Percentiles rank a stretch among this genome's conserved stretches.
phyloP scores from a whole-genome alignment of 345 rosid species.

The Firmiana major region DNA sequence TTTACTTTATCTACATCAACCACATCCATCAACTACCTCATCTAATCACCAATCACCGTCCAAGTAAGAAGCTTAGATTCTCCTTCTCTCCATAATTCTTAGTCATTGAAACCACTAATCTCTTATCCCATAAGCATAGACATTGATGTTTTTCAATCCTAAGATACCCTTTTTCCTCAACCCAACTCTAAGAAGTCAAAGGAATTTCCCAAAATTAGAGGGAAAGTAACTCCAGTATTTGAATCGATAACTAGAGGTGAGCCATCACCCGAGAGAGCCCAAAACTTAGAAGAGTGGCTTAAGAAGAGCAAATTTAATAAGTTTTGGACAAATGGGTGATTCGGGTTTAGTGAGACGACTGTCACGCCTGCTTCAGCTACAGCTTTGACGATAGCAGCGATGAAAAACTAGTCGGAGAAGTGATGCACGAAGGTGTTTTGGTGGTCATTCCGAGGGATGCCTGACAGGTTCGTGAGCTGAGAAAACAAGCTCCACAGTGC shows the following conservation, averaged over 20 bases:
- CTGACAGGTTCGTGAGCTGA: conserved; percentile 40
- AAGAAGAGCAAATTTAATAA: conserved; percentile 38
- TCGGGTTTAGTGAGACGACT: conserved; percentile 34
- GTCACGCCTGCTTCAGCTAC: conserved; percentile 34
- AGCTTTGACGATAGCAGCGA: conserved; percentile 25
- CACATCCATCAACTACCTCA: no score
- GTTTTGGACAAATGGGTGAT: no score
- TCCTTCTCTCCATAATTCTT: no score
- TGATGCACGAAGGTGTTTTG: conserved; percentile 28
- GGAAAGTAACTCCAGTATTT: conserved; percentile 62
- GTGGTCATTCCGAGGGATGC: background rate
- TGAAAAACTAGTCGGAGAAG: background rate
- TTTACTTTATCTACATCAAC: no score
- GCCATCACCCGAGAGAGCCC: conserved; percentile 56
- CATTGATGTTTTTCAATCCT: no score
- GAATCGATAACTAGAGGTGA: conserved; percentile 54
- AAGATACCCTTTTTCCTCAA: no score
- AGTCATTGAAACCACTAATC: no score
- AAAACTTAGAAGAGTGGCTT: no score
- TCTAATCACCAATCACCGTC: no score
- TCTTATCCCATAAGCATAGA: no score
- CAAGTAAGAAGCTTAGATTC: no score
- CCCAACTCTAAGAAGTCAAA: conserved; percentile 69
- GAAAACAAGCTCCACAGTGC: no score
- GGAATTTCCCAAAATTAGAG: conserved; percentile 50